Base-by-base conservation (phyloP, 2,329 filamentous ascomycete species). In the Hypoxylon sp. region DNA sequence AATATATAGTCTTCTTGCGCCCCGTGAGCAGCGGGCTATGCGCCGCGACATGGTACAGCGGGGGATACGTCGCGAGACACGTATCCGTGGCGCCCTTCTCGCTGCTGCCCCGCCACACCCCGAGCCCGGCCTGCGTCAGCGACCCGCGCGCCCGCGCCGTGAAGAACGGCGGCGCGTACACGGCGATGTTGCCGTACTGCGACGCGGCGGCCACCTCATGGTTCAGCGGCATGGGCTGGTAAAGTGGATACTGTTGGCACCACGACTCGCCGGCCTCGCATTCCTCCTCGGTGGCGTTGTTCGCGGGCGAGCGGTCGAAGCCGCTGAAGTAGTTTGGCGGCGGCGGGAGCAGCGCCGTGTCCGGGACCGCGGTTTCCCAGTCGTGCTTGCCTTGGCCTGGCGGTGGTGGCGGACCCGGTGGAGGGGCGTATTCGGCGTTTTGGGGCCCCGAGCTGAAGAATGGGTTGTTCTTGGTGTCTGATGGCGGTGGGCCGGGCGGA, bases 301-400 rank as follows among this genome's bases (percentile, higher is more conserved):
- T 89, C 2, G 90, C 86, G 0, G 89, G 88, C 11, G 91, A 93
- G 32, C 79, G 81, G 66, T 92, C 88, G 74, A 89, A 88, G 53
- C 87, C 87, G 59, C 80, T 81, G 79, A 89, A 89, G 76, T 93
- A 85, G 31, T 87, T 86, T 0, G 92, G 92, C 0, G 92, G 92
- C 0, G 91, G 91, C 1, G 92, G 92, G 47, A 94, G 87, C 8
- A 92, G 84, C 0, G 91, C 84, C 1, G 88, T 93, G 77, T 94
- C 92, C 0, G 92, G 91, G 1, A 93, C 90, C 2, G 89, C 87
- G 6, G 86, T 76, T 71, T 89, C 84, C 92, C 92, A 94, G 79
- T 92, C 88, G 76, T 93, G 91, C 72, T 88, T 77, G 3, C 71
- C 67, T 51, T 75, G 73, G 21, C 21, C n/a, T 61, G 21, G 19